These are phyloP conservation scores for Epichloe aotearoae DNA, from an alignment of 2,329 filamentous ascomycete species.

Conservation along the genomic window DNA sequence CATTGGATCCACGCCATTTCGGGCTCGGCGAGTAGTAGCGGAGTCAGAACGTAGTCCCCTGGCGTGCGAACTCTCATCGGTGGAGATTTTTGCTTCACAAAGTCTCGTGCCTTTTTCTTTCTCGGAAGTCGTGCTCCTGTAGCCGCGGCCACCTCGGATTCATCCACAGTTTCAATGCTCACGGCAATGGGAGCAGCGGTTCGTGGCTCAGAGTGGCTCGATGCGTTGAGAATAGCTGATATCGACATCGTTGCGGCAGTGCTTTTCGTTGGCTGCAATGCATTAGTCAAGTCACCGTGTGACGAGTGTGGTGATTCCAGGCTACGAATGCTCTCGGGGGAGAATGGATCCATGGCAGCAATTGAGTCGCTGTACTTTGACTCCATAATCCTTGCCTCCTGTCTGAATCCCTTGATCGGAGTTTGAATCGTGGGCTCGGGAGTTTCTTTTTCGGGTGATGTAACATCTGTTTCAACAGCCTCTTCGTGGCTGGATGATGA, in stretches of 20 bases:
- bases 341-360: slow-evolving; percentile 13
- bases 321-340: slow-evolving; percentile 19
- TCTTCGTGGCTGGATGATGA: slow-evolving; percentile 16
- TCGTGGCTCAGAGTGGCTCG: slow-evolving; percentile 8
- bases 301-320: slow-evolving; percentile 13
- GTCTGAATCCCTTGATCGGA: slow-evolving; percentile 9
- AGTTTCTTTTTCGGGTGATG: slow-evolving; percentile 36
- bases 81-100: slow-evolving; percentile 20
- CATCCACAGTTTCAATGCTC: slow-evolving; percentile 15
- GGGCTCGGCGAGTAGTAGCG: slow-evolving; percentile 60
- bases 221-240: slow-evolving; percentile 19
- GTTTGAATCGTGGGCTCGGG: slow-evolving; percentile 24
- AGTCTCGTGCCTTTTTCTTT: slow-evolving; percentile 22
- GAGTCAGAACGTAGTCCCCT: slow-evolving; percentile 74
- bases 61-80: slow-evolving; percentile 37
- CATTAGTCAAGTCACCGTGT: not conserved
- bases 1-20: slow-evolving; percentile 80
- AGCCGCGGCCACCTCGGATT: slow-evolving; percentile 1
- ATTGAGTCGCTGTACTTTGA: slow-evolving; percentile 3
- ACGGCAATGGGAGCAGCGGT: slow-evolving; percentile 10
- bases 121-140: slow-evolving; percentile 5
- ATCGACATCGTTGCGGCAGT: slow-evolving; percentile 19
- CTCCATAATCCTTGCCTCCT: slow-evolving; percentile 6
- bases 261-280: not conserved
- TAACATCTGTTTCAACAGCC: slow-evolving; percentile 29